A percentile compares a stretch with the other conserved stretches of the same genome.
Conservation (phyloP, 2,329 filamentous ascomycete genomes). For the Mariannaea sp. region DNA sequence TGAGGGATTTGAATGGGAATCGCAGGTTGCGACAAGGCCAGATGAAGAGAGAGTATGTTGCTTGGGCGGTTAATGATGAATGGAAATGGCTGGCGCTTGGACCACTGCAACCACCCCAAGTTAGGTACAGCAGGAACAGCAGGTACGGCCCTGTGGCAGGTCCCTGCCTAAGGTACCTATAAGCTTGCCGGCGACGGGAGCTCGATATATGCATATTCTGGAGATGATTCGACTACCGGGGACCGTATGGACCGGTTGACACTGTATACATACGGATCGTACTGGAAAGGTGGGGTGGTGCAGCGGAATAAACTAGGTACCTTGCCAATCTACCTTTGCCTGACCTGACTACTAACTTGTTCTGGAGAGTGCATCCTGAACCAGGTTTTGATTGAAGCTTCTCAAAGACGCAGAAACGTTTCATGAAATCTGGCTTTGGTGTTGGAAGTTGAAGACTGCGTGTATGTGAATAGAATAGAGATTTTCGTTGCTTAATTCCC, state of each 20-base stretch:
- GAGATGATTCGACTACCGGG: conserved; percentile 28
- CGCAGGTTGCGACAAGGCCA: conserved; percentile 21
- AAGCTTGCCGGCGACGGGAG: conserved; percentile 5
- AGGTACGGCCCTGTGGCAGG: no score
- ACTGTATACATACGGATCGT: conserved; percentile 11
- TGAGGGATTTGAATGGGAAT: conserved; percentile 11
- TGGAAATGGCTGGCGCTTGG: conserved; percentile 15
- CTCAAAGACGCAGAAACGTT: neutral
- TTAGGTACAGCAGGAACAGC: no score
- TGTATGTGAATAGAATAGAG: no score
- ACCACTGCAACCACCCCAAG: no score
- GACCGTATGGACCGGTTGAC: conserved; percentile 26
- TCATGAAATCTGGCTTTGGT: neutral
- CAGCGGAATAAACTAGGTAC: neutral
- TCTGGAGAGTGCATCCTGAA: conserved; percentile 1
- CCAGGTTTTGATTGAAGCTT: neutral
- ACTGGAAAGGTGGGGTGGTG: conserved; percentile 9
- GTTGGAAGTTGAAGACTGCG: neutral
- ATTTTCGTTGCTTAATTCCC: neutral
- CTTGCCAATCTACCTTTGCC: no score
- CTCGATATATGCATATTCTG: conserved; percentile 34
- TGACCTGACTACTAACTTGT: no score
- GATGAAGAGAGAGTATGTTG: conserved; percentile 1
- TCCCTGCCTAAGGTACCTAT: no score
- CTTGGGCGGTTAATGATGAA: conserved; percentile 6